phyloP scores from a whole-genome alignment of 495 filamentous ascomycete species.

The Neurospora terricola region DNA sequence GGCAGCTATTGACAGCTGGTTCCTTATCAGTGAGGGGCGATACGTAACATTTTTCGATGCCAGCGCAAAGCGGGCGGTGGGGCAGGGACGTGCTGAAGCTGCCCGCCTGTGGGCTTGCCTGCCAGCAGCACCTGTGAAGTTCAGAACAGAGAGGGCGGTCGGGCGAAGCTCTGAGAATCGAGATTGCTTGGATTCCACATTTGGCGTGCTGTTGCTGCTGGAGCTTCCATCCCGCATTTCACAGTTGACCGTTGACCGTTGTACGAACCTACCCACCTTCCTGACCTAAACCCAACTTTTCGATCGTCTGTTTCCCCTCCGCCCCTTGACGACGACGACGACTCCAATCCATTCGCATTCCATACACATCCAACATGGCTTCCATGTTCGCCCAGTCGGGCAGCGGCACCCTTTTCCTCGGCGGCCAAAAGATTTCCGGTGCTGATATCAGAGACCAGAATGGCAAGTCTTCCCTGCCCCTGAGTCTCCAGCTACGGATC shows the following conservation, averaged over 20 bases:
- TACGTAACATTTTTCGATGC: not conserved
- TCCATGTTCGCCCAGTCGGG: slow-evolving; percentile 82
- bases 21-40: not conserved
- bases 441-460: slow-evolving; percentile 94
- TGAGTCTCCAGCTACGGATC: not conserved
- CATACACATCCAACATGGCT: slow-evolving; percentile 49
- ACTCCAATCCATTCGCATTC: not conserved
- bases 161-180: not conserved
- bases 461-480: slow-evolving; percentile 43
- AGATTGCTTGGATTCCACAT: not conserved
- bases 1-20: not conserved
- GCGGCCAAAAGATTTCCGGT: slow-evolving; percentile 89
- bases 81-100: not conserved
- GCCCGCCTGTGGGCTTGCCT: not conserved
- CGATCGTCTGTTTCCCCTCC: not conserved
- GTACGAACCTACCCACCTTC: slow-evolving; percentile 1
- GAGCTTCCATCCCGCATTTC: not conserved
- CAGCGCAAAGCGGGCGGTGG: not conserved
- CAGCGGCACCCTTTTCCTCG: slow-evolving; percentile 86
- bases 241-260: not conserved
- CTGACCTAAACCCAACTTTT: slow-evolving; percentile 8
- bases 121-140: not conserved
- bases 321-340: not conserved
- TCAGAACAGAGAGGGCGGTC: not conserved
- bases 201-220: not conserved